Evolutionary conservation across 2,329 filamentous ascomycete species (phyloP).

Genomic region (Uncinocarpus reesii): DNA sequence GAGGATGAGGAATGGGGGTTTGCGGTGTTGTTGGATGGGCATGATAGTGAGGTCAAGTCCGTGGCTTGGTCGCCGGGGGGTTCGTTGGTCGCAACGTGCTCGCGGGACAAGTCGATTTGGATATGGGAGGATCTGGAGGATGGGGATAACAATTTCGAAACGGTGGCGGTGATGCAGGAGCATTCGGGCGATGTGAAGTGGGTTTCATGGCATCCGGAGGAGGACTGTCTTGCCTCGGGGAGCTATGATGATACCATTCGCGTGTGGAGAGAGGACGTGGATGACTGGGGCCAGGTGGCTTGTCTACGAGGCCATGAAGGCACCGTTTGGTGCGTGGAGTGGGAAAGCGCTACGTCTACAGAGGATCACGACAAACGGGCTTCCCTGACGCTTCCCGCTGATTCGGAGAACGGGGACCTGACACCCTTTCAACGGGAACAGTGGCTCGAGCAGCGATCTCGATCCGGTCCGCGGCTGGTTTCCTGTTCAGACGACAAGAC

Average conservation of each 20-base stretch:
- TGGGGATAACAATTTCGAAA: conserved; percentile 92
- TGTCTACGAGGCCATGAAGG: conserved; percentile 68
- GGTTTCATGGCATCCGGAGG: conserved; percentile 77
- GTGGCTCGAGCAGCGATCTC: conserved; percentile 26
- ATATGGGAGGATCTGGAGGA: conserved; percentile 90
- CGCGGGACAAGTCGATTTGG: conserved; percentile 89
- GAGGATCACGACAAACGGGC: background rate
- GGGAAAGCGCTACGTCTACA: conserved; percentile 35
- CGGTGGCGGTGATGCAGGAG: conserved; percentile 85
- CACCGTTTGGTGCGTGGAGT: conserved; percentile 83
- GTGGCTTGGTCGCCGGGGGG: conserved; percentile 55
- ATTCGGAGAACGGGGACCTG: conserved; percentile 4
- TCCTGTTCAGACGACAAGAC: conserved; percentile 79
- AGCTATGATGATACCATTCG: conserved; percentile 90
- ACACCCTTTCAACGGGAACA: conserved; percentile 12
- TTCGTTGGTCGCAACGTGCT: conserved; percentile 79
- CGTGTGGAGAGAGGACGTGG: conserved; percentile 79
- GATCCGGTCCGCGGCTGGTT: conserved; percentile 50
- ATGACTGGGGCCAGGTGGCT: conserved; percentile 88
- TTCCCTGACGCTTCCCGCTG: background rate
- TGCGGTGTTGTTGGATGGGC: conserved; percentile 81
- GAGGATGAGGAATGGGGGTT: conserved; percentile 84
- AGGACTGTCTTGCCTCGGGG: conserved; percentile 72
- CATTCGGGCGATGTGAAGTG: conserved; percentile 93
- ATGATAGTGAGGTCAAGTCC: conserved; percentile 89